A percentile compares a stretch with the other conserved stretches of the same genome.
Evolutionary conservation across 495 filamentous ascomycete genomes (phyloP).

Genomic region (Xylaria telfairii): DNA sequence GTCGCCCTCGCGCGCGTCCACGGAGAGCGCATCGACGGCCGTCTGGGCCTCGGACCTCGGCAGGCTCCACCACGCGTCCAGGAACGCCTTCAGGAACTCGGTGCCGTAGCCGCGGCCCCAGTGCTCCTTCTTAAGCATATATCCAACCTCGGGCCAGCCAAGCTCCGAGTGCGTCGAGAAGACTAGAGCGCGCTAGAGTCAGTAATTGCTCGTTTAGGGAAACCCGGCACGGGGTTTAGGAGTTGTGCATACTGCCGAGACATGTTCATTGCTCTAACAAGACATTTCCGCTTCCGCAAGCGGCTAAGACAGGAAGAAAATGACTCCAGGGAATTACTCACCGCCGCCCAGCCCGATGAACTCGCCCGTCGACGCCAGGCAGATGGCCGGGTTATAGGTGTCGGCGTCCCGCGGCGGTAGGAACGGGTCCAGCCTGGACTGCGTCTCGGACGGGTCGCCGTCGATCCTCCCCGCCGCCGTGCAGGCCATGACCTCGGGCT

Average conservation of each 20-base stretch:
- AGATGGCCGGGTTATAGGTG: slow-evolving; percentile 50
- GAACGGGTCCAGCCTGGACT: slow-evolving; percentile 37
- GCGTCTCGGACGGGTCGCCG: slow-evolving; percentile 39
- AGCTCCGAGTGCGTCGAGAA: slow-evolving; percentile 26
- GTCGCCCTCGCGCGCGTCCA: slow-evolving; percentile 21
- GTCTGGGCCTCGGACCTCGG: slow-evolving; percentile 42
- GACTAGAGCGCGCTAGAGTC: too few species aligned
- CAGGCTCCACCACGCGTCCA: slow-evolving; percentile 42
- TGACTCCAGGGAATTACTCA: too few species aligned
- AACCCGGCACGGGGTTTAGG: too few species aligned
- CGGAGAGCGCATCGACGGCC: slow-evolving; percentile 23
- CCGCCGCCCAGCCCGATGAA: slow-evolving; percentile 47
- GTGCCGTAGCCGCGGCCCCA: slow-evolving; percentile 54
- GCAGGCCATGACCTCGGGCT: slow-evolving; percentile 55
- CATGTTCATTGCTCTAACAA: too few species aligned
- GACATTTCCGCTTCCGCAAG: too few species aligned
- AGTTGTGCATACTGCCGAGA: too few species aligned
- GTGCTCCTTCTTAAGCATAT: slow-evolving; percentile 47
- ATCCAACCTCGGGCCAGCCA: slow-evolving; percentile 56
- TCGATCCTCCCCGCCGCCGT: slow-evolving; percentile 42
- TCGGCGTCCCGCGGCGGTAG: slow-evolving; percentile 33
- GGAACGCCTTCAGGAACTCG: slow-evolving; percentile 49
- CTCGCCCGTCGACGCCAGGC: slow-evolving; percentile 39
- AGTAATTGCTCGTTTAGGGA: too few species aligned
- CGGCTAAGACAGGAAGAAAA: too few species aligned